A percentile compares a stretch with the other conserved stretches of the same genome.
Evolutionary conservation across 768 basidiomycete species (phyloP).

Genomic region (Obba rivulosa): DNA sequence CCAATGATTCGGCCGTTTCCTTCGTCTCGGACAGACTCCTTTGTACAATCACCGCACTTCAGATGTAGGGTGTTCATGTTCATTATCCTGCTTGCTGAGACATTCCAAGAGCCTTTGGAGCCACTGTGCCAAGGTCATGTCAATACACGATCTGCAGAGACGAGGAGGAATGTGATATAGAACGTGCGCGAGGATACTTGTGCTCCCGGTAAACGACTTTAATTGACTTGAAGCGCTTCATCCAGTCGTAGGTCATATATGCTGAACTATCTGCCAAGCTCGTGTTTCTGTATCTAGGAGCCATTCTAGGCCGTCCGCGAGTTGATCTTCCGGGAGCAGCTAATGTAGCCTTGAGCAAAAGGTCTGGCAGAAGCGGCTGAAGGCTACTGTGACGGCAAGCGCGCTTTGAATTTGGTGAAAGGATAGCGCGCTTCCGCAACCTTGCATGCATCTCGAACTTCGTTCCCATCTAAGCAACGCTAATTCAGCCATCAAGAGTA

Average conservation of each 20-base stretch:
- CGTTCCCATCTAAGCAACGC: conserved; percentile 19
- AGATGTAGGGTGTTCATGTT: conserved; percentile 17
- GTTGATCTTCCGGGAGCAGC: conserved; percentile 36
- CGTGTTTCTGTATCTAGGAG: conserved; percentile 46
- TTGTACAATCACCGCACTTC: too few relatives aligned
- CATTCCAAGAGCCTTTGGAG: conserved; percentile 34
- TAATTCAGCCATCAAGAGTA: conserved; percentile 15
- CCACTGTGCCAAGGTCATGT: conserved; percentile 47
- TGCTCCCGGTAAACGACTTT: not conserved
- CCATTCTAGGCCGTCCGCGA: conserved; percentile 52
- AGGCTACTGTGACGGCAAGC: too few relatives aligned
- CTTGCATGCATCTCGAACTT: conserved; percentile 31
- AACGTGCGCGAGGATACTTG: not conserved
- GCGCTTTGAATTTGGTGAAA: conserved; percentile 23
- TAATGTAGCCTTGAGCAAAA: conserved; percentile 8
- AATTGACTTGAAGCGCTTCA: conserved; percentile 24
- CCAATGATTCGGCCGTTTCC: too few relatives aligned
- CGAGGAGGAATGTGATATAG: not conserved
- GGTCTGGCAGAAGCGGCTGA: conserved; percentile 40
- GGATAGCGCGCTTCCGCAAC: conserved; percentile 6
- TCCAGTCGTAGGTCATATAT: conserved; percentile 45
- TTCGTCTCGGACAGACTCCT: too few relatives aligned
- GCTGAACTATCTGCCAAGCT: conserved; percentile 48
- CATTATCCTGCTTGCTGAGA: conserved; percentile 27
- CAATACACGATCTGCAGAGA: too few relatives aligned